Percentiles rank a stretch among this genome's conserved stretches.
Conservation (phyloP, 805 yeast species). For the Wickerhamiella allomyrinae region DNA sequence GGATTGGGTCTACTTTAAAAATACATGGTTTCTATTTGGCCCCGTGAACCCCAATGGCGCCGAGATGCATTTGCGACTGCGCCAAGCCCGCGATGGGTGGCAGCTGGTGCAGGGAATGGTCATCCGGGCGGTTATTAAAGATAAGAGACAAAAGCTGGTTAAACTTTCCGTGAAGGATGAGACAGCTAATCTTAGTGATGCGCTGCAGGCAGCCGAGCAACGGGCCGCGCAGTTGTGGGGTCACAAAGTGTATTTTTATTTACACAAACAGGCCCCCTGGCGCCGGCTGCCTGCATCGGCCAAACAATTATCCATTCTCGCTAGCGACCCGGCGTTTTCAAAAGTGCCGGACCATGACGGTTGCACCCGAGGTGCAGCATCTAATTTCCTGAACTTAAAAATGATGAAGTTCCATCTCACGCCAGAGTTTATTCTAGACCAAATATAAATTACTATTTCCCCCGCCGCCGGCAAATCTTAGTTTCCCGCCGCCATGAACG, state of each 20-base stretch:
- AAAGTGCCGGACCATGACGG: neutral
- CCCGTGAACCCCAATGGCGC: neutral
- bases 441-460: too few relatives aligned
- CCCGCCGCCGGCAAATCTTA: too few relatives aligned
- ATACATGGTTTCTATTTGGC: slow-evolving; percentile 10
- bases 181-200: neutral
- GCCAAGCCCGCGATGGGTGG: neutral
- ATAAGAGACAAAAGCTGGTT: neutral
- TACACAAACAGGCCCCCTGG: neutral
- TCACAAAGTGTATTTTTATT: neutral
- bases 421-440: neutral
- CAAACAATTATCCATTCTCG: neutral
- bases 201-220: neutral
- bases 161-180: neutral
- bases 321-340: neutral
- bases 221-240: neutral
- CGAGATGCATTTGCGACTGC: neutral
- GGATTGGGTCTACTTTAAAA: slow-evolving; percentile 7
- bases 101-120: neutral
- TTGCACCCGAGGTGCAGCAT: slow-evolving; percentile 11
- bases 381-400: slow-evolving; percentile 9
- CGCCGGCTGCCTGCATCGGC: neutral
- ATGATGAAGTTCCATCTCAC: slow-evolving; percentile 1
- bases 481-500: too few relatives aligned
- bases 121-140: neutral